Evolutionary conservation across 164 flowering plant species (phyloP), one percentile per base, ranked within the genome.

Genomic region (Taxillus chinensis): DNA sequence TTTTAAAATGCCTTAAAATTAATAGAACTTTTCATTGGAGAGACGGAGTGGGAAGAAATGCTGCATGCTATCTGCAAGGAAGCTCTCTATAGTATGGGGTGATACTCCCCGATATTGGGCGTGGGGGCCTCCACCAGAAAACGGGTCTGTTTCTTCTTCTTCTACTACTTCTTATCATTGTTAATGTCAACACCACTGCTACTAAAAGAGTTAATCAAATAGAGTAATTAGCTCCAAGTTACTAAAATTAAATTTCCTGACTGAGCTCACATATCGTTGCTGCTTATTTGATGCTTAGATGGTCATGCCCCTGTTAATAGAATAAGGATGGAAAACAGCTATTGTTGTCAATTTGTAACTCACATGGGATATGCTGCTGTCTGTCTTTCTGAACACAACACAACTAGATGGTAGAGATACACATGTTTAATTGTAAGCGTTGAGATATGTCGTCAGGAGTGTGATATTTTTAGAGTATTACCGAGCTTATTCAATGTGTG

Each of bases 11-110:
- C 12, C 9, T 48, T 48, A 8, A 48, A 8, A 3, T 15, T 3
- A 58, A 3, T 76, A 85, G 87, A 80, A 83, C 58, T 80, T 83
- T 55, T 69, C 55, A 14, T 48, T 85, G 60, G 86, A 83, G 7
- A 83, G 71, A 68, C 5, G 46, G 43, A 83, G 63, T 61, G 90
- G 86, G 56, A 85, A 79, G 73, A 83, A 79, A 64, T 81, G 83
- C 41, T 83, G 66, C 68, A 81, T 85, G 84, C 40, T 85, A 38
- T 77, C 73, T 14, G 74, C 87, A 6, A 81, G 80, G 59, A 77
- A 67, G 27, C 80, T 83, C 10, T 8, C 6, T 8, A 82, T 84
- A 56, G 64, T 55, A 8, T 81, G 85, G 85, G 78, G 78, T 13
- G 82, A 74, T 12, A 61, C 74, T 41, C 82, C 80, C 6, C 37